Conservation (phyloP, 768 basidiomycete genomes). For the Kwoniella pini region DNA sequence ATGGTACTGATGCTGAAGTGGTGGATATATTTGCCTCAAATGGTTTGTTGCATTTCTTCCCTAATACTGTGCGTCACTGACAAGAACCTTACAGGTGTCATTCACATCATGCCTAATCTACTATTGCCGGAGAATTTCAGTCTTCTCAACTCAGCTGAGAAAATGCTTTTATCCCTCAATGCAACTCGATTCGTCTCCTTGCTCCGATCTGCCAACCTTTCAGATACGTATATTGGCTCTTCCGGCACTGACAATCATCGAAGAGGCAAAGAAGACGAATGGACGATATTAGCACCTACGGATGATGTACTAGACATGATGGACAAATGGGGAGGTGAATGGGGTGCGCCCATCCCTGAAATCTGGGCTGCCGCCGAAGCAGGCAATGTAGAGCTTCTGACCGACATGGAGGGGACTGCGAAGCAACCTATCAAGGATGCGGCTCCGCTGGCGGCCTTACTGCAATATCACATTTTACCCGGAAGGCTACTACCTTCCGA, state of each 20-base stretch:
- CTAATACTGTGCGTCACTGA: not conserved
- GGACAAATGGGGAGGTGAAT: conserved; percentile 35
- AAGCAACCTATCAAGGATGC: conserved; percentile 57
- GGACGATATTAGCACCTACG: conserved; percentile 87
- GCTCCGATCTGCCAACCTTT: conserved; percentile 77
- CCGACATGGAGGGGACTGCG: conserved; percentile 53
- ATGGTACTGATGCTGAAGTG: conserved; percentile 59
- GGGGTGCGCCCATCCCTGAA: conserved; percentile 9
- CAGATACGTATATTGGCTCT: conserved; percentile 53
- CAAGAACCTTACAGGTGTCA: conserved; percentile 62
- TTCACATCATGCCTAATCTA: conserved; percentile 83
- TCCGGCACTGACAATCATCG: conserved; percentile 30
- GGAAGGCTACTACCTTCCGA: conserved; percentile 72
- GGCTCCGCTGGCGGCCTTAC: conserved; percentile 62
- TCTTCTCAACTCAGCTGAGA: conserved; percentile 79
- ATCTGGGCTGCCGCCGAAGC: conserved; percentile 14
- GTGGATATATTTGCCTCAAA: conserved; percentile 90
- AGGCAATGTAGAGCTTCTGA: not conserved
- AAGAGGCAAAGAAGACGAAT: conserved; percentile 55
- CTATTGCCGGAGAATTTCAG: conserved; percentile 75
- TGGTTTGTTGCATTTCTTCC: conserved; percentile 52
- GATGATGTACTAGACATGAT: conserved; percentile 70
- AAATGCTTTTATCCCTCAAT: conserved; percentile 86
- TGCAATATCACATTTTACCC: conserved; percentile 90
- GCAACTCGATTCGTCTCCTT: conserved; percentile 88